These are phyloP conservation scores for Russula brevipes DNA, from an alignment of 768 basidiomycete species.

Conservation along the genomic window DNA sequence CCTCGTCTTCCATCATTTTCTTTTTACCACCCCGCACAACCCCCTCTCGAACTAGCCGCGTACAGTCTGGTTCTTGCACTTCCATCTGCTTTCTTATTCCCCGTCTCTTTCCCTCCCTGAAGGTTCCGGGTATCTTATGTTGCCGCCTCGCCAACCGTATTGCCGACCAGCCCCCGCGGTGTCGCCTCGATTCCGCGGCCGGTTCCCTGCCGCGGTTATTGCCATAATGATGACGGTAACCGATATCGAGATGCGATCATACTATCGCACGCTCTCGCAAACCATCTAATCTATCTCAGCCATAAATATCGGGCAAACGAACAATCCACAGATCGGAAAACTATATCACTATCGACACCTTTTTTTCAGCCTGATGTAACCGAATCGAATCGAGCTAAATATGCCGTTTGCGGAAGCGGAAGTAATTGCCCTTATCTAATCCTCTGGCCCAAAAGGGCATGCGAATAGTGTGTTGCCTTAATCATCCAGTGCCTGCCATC, in stretches of 20 bases:
- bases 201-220: constrained; percentile 8
- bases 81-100: too few relatives aligned
- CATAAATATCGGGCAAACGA: too few relatives aligned
- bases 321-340: too few relatives aligned
- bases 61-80: too few relatives aligned
- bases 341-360: too few relatives aligned
- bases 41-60: not conserved
- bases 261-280: too few relatives aligned
- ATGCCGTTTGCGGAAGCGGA: not conserved
- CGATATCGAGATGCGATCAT: constrained; percentile 13
- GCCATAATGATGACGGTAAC: not conserved
- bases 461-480: not conserved
- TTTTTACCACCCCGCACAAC: not conserved
- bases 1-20: not conserved
- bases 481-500: not conserved
- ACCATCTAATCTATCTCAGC: not conserved
- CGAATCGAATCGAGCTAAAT: not conserved
- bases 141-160: not conserved
- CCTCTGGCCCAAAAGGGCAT: not conserved
- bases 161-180: constrained; percentile 5
- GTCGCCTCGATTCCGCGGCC: constrained; percentile 18
- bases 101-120: too few relatives aligned
- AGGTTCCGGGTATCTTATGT: not conserved
- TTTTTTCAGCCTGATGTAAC: not conserved
- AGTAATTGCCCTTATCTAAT: constrained; percentile 2